A percentile compares a stretch with the other conserved stretches of the same genome.
Conservation (phyloP, 495 filamentous ascomycete genomes). For the Echria macrotheca region DNA sequence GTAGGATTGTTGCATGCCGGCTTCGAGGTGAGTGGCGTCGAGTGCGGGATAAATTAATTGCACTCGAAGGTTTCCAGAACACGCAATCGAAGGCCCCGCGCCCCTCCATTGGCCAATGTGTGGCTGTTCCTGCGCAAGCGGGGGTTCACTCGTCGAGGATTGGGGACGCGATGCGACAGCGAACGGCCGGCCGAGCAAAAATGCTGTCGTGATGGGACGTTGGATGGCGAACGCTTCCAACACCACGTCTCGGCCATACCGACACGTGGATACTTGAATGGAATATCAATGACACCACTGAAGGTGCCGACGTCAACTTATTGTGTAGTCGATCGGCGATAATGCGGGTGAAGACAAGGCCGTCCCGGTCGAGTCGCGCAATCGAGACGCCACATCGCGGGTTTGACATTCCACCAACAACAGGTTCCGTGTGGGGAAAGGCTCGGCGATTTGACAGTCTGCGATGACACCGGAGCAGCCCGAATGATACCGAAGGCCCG, state of each 20-base stretch:
- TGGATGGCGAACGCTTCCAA: not conserved
- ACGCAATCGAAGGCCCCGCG: not conserved
- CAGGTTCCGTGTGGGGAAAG: not conserved
- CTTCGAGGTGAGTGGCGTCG: not conserved
- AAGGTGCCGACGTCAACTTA: not conserved
- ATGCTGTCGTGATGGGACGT: not conserved
- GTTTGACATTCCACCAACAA: no score
- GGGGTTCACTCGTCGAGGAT: not conserved
- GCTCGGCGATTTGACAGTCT: not conserved
- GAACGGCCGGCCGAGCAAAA: not conserved
- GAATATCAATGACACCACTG: not conserved
- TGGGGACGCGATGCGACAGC: not conserved
- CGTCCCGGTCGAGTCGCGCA: not conserved
- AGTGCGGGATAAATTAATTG: not conserved
- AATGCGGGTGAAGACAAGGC: not conserved
- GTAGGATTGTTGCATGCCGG: not conserved
- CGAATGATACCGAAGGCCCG: not conserved
- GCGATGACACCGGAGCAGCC: not conserved
- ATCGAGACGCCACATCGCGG: not conserved
- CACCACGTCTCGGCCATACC: not conserved
- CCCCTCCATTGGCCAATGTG: not conserved
- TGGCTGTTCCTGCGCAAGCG: not conserved
- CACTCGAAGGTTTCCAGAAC: not conserved
- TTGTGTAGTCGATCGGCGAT: not conserved
- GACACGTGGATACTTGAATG: not conserved